phyloP scores from a whole-genome alignment of 192 early-diverging fungal genomes.

The Backusella psychrophila region DNA sequence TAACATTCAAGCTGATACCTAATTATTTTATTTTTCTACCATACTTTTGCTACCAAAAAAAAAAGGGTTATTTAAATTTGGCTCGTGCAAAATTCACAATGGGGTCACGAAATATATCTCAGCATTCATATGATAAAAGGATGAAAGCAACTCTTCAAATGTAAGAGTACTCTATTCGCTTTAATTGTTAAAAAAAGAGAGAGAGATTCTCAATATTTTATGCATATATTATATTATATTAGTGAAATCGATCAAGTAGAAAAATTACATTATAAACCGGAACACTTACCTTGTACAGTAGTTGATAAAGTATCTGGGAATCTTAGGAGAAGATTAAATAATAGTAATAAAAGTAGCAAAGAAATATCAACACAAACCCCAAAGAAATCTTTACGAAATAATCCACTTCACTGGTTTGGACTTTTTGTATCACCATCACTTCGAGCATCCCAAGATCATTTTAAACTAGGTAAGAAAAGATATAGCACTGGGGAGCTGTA shows the following conservation, averaged over 20 bases:
- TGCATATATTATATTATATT: no score
- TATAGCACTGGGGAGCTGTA: background rate
- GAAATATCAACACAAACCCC: background rate
- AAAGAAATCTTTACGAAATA: background rate
- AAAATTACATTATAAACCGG: background rate
- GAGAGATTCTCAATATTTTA: background rate
- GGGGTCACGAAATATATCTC: slow-evolving; percentile 33
- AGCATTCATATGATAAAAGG: slow-evolving; percentile 40
- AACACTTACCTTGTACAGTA: background rate
- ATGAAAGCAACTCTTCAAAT: slow-evolving; percentile 39
- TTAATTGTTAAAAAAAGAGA: background rate
- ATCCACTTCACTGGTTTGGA: slow-evolving; percentile 49
- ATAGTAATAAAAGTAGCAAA: background rate
- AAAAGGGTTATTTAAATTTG: slow-evolving; percentile 38
- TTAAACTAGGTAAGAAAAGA: slow-evolving; percentile 34
- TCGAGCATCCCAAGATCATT: slow-evolving; percentile 34
- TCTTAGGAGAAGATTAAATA: background rate
- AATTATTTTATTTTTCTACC: background rate
- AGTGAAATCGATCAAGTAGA: background rate
- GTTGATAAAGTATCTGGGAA: background rate
- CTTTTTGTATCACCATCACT: slow-evolving; percentile 40
- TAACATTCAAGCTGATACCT: background rate
- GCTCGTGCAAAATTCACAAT: slow-evolving; percentile 47
- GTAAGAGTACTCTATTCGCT: slow-evolving; percentile 15
- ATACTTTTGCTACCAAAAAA: background rate